A percentile compares a stretch with the other conserved stretches of the same genome.
These are phyloP conservation scores for Casuarina glauca DNA, from an alignment of 306 rosid genomes.

Conservation along the genomic window DNA sequence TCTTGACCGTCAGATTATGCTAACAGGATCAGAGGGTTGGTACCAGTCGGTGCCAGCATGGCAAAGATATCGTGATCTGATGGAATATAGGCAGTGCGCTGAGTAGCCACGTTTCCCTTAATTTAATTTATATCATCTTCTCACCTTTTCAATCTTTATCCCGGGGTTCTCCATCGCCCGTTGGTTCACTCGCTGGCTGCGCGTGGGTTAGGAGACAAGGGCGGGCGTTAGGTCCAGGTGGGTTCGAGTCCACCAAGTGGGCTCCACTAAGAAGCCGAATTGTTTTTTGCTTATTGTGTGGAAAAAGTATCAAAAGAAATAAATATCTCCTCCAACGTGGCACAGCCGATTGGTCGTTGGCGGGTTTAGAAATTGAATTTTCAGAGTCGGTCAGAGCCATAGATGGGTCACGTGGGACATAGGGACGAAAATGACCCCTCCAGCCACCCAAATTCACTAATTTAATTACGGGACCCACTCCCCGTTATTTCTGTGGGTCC, in stretches of 20 bases:
- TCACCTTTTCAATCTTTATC: neutral
- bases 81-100: constrained; percentile 33
- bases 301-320: neutral
- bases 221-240: neutral
- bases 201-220: neutral
- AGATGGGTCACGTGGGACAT: neutral
- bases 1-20: constrained; percentile 14
- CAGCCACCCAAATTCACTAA: constrained; percentile 19
- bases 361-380: neutral
- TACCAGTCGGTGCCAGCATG: constrained; percentile 40
- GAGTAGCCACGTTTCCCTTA: constrained; percentile 38
- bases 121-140: constrained; percentile 24
- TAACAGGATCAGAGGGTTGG: constrained; percentile 22
- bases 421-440: neutral
- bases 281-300: neutral
- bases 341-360: too few species aligned
- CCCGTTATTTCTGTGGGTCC: neutral
- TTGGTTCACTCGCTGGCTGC: neutral
- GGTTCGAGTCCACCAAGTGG: neutral
- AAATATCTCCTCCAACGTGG: neutral
- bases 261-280: neutral
- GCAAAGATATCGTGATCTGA: constrained; percentile 44
- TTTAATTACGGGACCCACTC: constrained; percentile 19
- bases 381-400: neutral
- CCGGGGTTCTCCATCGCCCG: neutral